phyloP scores from a whole-genome alignment of 163 green algal species.

The Volvox carteri region DNA sequence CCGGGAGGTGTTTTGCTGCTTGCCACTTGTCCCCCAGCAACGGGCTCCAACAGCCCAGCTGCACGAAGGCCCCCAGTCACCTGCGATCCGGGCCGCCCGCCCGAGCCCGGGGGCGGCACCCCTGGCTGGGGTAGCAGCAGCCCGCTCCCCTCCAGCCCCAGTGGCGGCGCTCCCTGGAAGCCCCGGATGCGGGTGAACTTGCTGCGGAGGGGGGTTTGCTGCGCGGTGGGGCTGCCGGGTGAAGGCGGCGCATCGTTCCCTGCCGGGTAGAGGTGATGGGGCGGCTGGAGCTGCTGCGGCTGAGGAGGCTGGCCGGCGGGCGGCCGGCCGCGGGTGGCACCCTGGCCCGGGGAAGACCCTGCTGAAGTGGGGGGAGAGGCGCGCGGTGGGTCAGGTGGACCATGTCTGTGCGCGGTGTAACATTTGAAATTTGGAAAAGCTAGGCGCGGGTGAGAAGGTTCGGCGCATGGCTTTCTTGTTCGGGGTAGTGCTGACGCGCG shows the following conservation, averaged over 20 bases:
- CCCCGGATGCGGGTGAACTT: conserved; percentile 41
- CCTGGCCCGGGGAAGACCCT: background rate
- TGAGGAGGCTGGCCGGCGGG: background rate
- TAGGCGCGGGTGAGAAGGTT: too few species aligned
- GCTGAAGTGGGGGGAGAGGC: background rate
- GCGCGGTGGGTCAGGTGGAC: too few species aligned
- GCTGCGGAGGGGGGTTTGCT: conserved; percentile 4
- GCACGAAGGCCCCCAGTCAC: too few species aligned
- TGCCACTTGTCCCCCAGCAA: too few species aligned
- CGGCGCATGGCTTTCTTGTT: too few species aligned
- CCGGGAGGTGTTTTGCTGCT: too few species aligned
- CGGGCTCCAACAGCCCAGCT: too few species aligned
- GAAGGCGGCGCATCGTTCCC: background rate
- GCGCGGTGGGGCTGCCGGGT: background rate
- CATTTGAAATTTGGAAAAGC: too few species aligned
- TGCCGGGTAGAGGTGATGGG: background rate
- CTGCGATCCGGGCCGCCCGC: background rate
- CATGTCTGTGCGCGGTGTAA: too few species aligned
- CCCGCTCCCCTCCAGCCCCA: background rate
- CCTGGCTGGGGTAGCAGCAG: background rate
- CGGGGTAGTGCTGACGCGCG: too few species aligned
- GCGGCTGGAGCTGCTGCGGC: background rate
- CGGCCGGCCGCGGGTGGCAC: background rate
- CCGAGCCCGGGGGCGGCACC: background rate
- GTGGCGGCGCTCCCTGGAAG: background rate